A percentile compares a stretch with the other conserved stretches of the same genome.
phyloP scores from a whole-genome alignment of 2,329 filamentous ascomycete species.

The Aciculosporium take region DNA sequence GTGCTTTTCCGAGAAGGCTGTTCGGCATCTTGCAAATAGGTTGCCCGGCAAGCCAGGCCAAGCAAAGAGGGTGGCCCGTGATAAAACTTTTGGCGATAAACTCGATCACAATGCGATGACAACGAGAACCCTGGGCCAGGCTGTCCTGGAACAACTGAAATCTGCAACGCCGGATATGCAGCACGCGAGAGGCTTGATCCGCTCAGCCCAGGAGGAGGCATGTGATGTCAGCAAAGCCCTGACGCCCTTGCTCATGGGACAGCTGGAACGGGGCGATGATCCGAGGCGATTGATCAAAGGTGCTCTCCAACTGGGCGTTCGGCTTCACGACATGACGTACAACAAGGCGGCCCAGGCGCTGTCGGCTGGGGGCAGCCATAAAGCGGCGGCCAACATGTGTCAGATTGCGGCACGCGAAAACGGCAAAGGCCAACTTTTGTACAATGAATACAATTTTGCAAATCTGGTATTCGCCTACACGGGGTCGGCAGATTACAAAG shows the following conservation, averaged over 20 bases:
- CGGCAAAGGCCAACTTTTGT: slow-evolving; percentile 21
- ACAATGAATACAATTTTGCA: slow-evolving; percentile 24
- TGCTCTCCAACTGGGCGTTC: slow-evolving; percentile 14
- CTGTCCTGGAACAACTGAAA: slow-evolving; percentile 28
- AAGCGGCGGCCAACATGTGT: slow-evolving; percentile 19
- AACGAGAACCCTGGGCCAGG: slow-evolving; percentile 26
- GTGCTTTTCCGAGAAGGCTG: slow-evolving; percentile 18
- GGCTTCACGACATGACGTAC: slow-evolving; percentile 22
- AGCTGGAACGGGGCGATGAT: slow-evolving; percentile 21
- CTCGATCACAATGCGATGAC: background rate
- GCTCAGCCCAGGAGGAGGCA: slow-evolving; percentile 23
- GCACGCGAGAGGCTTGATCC: slow-evolving; percentile 25
- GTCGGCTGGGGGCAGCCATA: slow-evolving; percentile 15
- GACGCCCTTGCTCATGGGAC: slow-evolving; percentile 24
- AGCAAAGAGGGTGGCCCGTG: slow-evolving; percentile 20
- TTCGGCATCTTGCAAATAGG: slow-evolving; percentile 7
- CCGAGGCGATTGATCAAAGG: slow-evolving; percentile 14
- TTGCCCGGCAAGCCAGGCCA: slow-evolving; percentile 10
- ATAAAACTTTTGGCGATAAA: background rate
- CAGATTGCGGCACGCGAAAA: slow-evolving; percentile 22
- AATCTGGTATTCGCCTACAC: slow-evolving; percentile 22
- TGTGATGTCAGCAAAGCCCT: slow-evolving; percentile 27
- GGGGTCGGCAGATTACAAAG: slow-evolving; percentile 17
- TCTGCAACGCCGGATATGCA: slow-evolving; percentile 14
- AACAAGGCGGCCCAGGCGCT: slow-evolving; percentile 22